Evolutionary conservation across 305 asterid species (phyloP).

Genomic region (Rubia peregrina): DNA sequence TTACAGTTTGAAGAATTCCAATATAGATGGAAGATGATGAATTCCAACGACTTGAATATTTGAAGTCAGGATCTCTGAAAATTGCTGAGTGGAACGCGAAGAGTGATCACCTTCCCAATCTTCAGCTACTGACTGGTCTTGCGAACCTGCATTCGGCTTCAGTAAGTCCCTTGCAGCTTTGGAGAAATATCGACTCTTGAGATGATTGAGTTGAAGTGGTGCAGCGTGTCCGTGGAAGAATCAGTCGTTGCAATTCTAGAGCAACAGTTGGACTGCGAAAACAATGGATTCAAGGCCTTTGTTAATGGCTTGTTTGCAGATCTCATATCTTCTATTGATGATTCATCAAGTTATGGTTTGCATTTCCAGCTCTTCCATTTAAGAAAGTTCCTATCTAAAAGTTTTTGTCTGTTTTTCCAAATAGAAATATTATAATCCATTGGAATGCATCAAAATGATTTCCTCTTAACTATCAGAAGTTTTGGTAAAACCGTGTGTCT

Average conservation of each 20-base stretch:
- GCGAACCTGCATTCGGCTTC: neutral
- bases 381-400: no score
- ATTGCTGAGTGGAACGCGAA: neutral
- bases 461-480: no score
- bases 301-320: neutral
- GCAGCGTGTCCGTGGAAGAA: neutral
- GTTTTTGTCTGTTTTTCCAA: no score
- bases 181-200: neutral
- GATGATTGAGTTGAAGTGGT: neutral
- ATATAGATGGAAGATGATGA: neutral
- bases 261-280: neutral
- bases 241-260: neutral
- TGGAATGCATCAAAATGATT: no score
- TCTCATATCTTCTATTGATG: neutral
- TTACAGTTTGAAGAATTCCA: no score
- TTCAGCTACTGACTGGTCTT: neutral
- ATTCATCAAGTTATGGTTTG: neutral
- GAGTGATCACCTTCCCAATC: neutral
- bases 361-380: neutral
- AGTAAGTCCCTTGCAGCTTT: neutral
- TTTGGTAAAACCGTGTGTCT: no score
- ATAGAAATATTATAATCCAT: no score
- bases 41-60: neutral
- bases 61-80: neutral
- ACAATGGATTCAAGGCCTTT: neutral